These are phyloP conservation scores for Hygrocybe punicea DNA, from an alignment of 768 basidiomycete genomes.

Conservation along the genomic window DNA sequence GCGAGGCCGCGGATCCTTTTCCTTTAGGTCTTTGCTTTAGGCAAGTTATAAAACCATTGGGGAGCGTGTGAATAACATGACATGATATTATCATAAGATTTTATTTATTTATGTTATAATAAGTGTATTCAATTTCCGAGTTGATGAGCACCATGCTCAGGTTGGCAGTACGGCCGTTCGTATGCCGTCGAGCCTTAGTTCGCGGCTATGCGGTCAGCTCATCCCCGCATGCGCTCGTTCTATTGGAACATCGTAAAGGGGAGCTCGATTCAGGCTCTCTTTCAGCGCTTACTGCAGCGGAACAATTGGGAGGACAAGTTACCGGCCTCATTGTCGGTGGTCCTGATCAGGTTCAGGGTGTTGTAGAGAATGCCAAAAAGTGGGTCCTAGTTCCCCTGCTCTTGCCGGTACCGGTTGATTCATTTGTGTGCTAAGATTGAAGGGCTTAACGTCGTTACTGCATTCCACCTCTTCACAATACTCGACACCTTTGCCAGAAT, in stretches of 20 bases:
- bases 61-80: no score
- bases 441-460: constrained; percentile 63
- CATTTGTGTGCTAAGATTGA: constrained; percentile 46
- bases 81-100: no score
- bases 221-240: constrained; percentile 76
- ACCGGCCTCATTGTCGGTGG: constrained; percentile 74
- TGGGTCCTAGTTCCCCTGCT: constrained; percentile 32
- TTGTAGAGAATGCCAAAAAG: constrained; percentile 80
- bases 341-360: constrained; percentile 58
- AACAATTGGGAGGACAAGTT: constrained; percentile 80
- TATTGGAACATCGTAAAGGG: constrained; percentile 83
- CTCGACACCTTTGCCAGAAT: constrained; percentile 66
- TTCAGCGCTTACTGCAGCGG: constrained; percentile 89
- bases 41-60: no score
- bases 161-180: constrained; percentile 2
- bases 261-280: constrained; percentile 80
- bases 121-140: no score
- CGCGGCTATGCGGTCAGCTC: constrained; percentile 59
- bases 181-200: constrained; percentile 7
- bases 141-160: no score
- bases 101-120: no score
- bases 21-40: no score
- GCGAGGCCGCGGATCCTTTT: no score
- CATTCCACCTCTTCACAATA: constrained; percentile 72
- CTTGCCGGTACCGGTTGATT: constrained; percentile 5